Conservation (phyloP, 805 yeast genomes). For the Grigorovia humatica region DNA sequence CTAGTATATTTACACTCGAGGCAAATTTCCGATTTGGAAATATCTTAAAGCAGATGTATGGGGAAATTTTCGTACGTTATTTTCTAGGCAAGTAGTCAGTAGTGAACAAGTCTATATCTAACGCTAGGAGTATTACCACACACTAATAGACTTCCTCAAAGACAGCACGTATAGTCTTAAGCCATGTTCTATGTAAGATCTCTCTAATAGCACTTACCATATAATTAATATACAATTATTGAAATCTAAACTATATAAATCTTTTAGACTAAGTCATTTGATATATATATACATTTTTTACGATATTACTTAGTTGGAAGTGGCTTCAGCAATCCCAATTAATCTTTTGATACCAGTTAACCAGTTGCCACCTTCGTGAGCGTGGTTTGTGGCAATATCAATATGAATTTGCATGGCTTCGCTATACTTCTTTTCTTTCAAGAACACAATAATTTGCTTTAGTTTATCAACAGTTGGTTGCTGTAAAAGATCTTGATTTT, state of each 20-base stretch:
- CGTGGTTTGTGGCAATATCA: slow-evolving; percentile 51
- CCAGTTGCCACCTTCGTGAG: slow-evolving; percentile 84
- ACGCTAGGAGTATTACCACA: too few species aligned
- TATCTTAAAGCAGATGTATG: not conserved
- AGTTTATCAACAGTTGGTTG: slow-evolving; percentile 46
- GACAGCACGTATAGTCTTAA: too few species aligned
- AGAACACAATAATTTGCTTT: slow-evolving; percentile 37
- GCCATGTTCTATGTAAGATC: too few species aligned
- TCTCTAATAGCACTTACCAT: not conserved
- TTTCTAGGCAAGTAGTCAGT: not conserved
- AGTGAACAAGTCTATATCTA: too few species aligned
- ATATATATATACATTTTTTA: too few species aligned
- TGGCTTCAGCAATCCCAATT: slow-evolving; percentile 59
- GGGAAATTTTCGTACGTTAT: not conserved
- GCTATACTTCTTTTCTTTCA: slow-evolving; percentile 45
- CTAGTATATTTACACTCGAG: not conserved
- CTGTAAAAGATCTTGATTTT: slow-evolving; percentile 56
- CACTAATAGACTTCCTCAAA: too few species aligned
- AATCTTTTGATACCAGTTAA: slow-evolving; percentile 83
- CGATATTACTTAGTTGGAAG: slow-evolving; percentile 6
- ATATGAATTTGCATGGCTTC: slow-evolving; percentile 48
- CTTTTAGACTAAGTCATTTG: not conserved
- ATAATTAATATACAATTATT: not conserved
- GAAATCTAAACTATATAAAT: not conserved
- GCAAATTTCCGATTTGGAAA: not conserved